These are phyloP conservation scores for Komagataella ulmi DNA, from an alignment of 805 yeast species.

Conservation along the genomic window DNA sequence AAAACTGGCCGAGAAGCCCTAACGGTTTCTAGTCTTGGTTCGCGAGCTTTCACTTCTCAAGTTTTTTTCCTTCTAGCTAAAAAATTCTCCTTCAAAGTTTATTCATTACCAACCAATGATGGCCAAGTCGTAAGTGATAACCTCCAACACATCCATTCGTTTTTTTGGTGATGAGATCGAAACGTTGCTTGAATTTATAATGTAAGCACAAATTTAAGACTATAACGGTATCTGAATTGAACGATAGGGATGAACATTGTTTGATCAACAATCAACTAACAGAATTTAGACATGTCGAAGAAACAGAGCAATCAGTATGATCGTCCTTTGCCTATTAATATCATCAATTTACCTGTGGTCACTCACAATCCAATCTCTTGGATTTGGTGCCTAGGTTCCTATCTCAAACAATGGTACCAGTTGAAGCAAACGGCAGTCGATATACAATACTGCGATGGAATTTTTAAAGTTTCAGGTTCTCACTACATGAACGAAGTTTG, in stretches of 20 bases:
- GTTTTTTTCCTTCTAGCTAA: background rate
- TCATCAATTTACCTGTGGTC: conserved; percentile 21
- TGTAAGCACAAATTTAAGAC: conserved; percentile 17
- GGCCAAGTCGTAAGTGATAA: background rate
- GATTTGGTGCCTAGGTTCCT: conserved; percentile 18
- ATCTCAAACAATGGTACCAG: conserved; percentile 6
- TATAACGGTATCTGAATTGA: conserved; percentile 24
- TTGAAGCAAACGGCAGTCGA: background rate
- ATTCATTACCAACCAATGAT: background rate
- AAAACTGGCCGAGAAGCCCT: background rate
- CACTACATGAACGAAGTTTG: conserved; percentile 48
- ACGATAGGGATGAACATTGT: background rate
- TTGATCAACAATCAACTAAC: background rate
- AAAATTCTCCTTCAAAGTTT: background rate
- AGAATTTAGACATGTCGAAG: conserved; percentile 1
- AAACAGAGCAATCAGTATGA: conserved; percentile 4
- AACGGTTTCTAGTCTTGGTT: background rate
- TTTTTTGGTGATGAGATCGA: background rate
- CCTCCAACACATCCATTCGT: background rate
- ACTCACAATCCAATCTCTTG: conserved; percentile 35
- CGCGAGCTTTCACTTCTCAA: background rate
- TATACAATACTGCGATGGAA: conserved; percentile 9
- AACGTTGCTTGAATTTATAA: conserved; percentile 10
- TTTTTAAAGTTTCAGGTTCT: conserved; percentile 27
- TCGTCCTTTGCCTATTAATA: conserved; percentile 26